Conservation (phyloP, 129 eudicot genomes). For the Cynara cardunculus region DNA sequence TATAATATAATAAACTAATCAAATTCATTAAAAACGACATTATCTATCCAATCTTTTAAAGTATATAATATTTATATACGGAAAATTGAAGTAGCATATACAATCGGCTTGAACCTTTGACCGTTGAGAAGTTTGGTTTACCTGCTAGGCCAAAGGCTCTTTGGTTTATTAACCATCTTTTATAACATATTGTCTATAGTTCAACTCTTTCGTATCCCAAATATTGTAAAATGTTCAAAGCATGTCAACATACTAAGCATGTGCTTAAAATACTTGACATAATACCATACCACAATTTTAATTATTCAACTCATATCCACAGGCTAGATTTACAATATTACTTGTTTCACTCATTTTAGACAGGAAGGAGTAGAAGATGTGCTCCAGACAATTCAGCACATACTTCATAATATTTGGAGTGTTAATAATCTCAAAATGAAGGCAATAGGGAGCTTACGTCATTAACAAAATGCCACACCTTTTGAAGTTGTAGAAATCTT, state of each 20-base stretch:
- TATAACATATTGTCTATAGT: background rate
- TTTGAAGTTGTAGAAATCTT: conserved; percentile 5
- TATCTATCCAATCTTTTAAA: background rate
- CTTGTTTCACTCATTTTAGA: conserved; percentile 11
- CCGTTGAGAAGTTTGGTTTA: background rate
- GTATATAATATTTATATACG: background rate
- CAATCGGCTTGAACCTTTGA: background rate
- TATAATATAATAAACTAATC: background rate
- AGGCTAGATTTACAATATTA: conserved; percentile 18
- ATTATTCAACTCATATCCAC: conserved; percentile 11
- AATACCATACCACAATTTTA: conserved; percentile 3
- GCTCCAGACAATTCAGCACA: background rate
- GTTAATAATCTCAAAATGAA: conserved; percentile 10
- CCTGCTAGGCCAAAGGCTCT: background rate
- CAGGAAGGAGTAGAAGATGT: background rate
- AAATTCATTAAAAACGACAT: background rate
- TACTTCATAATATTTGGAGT: background rate
- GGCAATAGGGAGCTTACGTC: background rate
- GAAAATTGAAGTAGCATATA: background rate
- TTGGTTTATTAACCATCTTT: background rate
- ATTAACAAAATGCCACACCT: conserved; percentile 29
- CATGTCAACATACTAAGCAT: background rate
- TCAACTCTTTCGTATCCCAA: background rate
- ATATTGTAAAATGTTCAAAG: background rate
- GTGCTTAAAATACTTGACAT: conserved; percentile 6